Evolutionary conservation across 768 basidiomycete species (phyloP), one percentile per base, ranked within the genome.

Genomic region (Cystoderma amianthinum): DNA sequence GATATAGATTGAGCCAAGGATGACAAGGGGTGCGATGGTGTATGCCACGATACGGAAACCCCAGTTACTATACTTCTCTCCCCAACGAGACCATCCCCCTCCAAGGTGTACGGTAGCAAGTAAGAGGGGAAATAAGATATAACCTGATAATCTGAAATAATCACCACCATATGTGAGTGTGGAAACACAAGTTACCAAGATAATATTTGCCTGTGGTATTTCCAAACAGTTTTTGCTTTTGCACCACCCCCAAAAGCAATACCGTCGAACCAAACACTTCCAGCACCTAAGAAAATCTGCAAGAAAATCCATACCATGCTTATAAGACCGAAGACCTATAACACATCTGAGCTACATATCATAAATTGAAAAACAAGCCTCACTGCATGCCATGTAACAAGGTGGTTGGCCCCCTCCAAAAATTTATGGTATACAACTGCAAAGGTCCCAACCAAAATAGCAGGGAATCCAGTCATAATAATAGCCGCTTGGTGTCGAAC

Each of bases 201-300:
- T n/a, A n/a, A n/a, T n/a, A n/a, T 58, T 32, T 45, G 80, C 82
- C 89, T 65, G 52, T 93, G 89, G 48, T 87, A 91, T 56, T 90
- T 92, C 83, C 88, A 92, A 15, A 90, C 44, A 1, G 64, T 56
- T 57, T 86, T 91, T 11, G 87, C 85, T 55, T 75, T 81, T 33
- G 66, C 58, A 11, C 75, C 79, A 1, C 87, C 85, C 3, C 88
- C 86, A 53, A 90, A 85, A 0, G 68, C 65, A 12, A 67, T 68
- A 9, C 88, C 88, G 5, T 63, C 69, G 45, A 71, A 80, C 87
- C 87, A 89, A 12, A 88, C 84, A 38, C 82, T 85, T n/a, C 75
- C 79, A 2, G 69, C 85, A 4, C 89, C 89, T 0, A 89, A 13
- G 6, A 67, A 42, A 5, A 75, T 61, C 51, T 91, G 87, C 22